These are phyloP conservation scores for Capniomyces stellatus DNA, from an alignment of 371 early-diverging fungal genomes.

Conservation along the genomic window DNA sequence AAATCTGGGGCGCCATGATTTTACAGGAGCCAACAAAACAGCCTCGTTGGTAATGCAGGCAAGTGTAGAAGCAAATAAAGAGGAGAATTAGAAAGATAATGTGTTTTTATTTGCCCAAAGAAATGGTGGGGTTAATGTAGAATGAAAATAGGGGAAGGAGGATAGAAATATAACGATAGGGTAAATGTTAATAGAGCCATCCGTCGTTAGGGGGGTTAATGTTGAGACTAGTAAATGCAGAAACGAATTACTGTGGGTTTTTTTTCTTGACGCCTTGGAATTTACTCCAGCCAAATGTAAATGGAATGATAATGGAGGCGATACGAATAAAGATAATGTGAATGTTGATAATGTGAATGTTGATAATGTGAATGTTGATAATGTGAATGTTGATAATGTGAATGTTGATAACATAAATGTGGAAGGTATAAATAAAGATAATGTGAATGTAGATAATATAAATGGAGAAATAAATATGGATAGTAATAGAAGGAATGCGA, in stretches of 20 bases:
- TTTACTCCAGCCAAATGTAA: neutral
- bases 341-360: neutral
- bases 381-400: neutral
- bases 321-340: neutral
- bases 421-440: neutral
- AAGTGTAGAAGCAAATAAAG: neutral
- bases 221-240: neutral
- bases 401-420: neutral
- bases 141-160: too few species aligned
- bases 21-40: neutral
- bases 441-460: too few species aligned
- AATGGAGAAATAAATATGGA: too few species aligned
- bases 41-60: neutral
- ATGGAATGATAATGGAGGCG: neutral
- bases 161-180: neutral
- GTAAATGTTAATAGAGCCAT: neutral
- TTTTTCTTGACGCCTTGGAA: neutral
- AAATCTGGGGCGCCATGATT: neutral
- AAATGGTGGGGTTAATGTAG: too few species aligned
- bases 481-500: too few species aligned
- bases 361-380: neutral
- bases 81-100: neutral
- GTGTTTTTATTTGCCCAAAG: neutral
- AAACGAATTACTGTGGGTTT: neutral
- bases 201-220: neutral